Base-by-base conservation (phyloP, 257 asterid species). In the Voacanga thouarsii region DNA sequence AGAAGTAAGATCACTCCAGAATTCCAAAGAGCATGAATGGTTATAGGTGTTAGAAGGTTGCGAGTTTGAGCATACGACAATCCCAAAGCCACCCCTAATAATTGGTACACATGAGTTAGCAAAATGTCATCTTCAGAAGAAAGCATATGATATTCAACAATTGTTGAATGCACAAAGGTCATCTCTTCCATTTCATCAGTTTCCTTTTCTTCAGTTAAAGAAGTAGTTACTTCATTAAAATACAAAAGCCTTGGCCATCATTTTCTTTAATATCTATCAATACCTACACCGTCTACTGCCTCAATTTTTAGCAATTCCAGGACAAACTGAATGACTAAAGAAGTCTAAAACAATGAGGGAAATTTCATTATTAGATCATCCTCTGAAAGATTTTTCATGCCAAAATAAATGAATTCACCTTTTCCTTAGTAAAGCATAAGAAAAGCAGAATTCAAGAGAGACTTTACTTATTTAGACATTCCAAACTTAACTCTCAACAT, bases 31-130 rank as follows among this genome's bases (percentile, higher is more conserved):
- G 98, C 91, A 39, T 93, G 99, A 80, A 95, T 90, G 30, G 85
- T 86, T 85, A 95, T 95, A 18, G 99, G 97, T 4, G 99, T 88
- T 63, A 93, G 82, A 82, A 95, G 99, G 83, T 93, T 95, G 65
- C 92, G 97, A 0, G 99, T 95, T 79, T 93, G 98, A 77, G 99
- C 91, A 80, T 96, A 96, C 12, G 97, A 89, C 44, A 96, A 87
- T 57, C 99, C 99, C 87, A 95, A 82, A 33, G 91, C 94, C 50
- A 83, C 79, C 75, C 99, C 99, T 95, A 0, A 83, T 65, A 69
- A 50, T 66, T 63, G 76, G 39, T 49, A 59, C 65, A 24, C 41
- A n/a, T 83, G 33, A 57, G 63, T 16, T 75, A 65, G 47, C 6
- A 24, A 15, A 50, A 39, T 16, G 1, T 1, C 16, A 50, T 18